Conservation (phyloP, 345 rosid genomes). For the Populus alba region DNA sequence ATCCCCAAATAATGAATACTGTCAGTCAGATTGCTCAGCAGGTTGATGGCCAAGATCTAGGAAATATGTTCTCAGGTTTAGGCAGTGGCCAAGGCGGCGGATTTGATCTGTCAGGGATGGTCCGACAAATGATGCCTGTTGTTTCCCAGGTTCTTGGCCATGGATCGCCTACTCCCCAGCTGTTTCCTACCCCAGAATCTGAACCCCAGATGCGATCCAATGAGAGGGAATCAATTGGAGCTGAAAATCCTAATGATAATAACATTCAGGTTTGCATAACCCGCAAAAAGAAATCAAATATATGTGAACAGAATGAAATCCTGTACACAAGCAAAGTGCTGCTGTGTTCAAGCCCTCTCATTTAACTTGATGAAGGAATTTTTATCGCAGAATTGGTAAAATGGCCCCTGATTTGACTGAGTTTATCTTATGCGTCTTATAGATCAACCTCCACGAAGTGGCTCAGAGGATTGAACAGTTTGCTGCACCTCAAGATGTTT, state of each 20-base stretch:
- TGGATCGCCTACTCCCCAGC: constrained; percentile 26
- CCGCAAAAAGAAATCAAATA: neutral
- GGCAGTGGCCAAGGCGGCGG: constrained; percentile 60
- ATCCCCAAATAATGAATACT: constrained; percentile 77
- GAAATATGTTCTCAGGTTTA: constrained; percentile 63
- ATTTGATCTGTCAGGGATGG: constrained; percentile 73
- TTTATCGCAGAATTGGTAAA: neutral
- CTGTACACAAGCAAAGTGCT: neutral
- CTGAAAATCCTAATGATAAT: constrained; percentile 28
- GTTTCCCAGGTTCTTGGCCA: constrained; percentile 72
- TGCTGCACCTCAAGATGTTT: constrained; percentile 53
- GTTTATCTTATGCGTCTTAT: neutral
- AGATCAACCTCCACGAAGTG: constrained; percentile 51
- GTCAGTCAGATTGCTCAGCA: constrained; percentile 90
- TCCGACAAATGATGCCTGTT: constrained; percentile 94
- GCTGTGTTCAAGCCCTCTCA: neutral
- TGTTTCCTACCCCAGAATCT: constrained; percentile 28
- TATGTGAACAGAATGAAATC: neutral
- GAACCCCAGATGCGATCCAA: constrained; percentile 24
- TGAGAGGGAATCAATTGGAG: constrained; percentile 24
- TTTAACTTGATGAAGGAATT: neutral
- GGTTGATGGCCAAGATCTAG: constrained; percentile 69
- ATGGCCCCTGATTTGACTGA: neutral
- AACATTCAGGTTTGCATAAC: constrained; percentile 44
- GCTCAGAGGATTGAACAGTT: constrained; percentile 53